Evolutionary conservation across 179 eudicot species (phyloP).

Genomic region (Heliamphora ciliata): DNA sequence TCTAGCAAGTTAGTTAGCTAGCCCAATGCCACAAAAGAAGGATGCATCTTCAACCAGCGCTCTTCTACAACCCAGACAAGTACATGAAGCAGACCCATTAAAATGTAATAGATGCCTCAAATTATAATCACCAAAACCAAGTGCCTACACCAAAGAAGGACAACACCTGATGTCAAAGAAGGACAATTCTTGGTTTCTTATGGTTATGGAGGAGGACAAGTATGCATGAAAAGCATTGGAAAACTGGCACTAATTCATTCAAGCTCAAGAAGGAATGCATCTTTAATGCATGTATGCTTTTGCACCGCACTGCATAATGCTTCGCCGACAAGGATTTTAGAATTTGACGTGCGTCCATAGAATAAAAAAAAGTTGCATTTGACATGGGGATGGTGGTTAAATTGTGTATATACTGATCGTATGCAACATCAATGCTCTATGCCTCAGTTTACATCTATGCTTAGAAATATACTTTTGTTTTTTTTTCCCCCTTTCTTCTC

Average conservation of each 20-base stretch:
- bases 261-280: background rate
- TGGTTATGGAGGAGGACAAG: too few species aligned
- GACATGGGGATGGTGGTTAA: background rate
- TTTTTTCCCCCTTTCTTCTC: too few species aligned
- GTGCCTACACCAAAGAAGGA: background rate
- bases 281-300: background rate
- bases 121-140: background rate
- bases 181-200: too few species aligned
- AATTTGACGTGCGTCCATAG: background rate
- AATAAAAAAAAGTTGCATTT: background rate
- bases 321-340: background rate
- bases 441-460: background rate
- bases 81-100: background rate
- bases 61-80: background rate
- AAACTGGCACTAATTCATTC: too few species aligned
- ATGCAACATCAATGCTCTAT: background rate
- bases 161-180: too few species aligned
- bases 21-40: conserved; percentile 5
- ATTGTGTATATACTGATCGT: background rate
- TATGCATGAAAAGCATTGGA: too few species aligned
- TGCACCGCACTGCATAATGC: background rate
- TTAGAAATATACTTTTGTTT: too few species aligned
- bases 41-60: background rate
- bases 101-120: background rate
- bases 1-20: background rate